A percentile compares a stretch with the other conserved stretches of the same genome.
Evolutionary conservation across 2,329 filamentous ascomycete species (phyloP).

Genomic region (Mycosphaerella arachidis): DNA sequence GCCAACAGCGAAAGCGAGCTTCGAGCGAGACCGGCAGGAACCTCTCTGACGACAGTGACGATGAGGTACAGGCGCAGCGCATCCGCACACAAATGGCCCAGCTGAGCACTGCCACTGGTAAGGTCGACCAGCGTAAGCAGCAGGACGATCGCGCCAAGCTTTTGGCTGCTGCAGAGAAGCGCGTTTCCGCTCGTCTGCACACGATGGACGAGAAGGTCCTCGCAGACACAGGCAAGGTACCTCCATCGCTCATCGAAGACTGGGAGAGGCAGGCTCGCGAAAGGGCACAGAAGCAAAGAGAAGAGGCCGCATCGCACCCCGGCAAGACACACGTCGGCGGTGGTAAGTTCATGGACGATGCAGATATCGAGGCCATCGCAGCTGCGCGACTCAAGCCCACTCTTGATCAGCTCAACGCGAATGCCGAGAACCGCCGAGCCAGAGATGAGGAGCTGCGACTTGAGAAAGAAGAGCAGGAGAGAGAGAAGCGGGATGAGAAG

Average conservation of each 20-base stretch:
- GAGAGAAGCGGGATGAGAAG: slow-evolving; percentile 55
- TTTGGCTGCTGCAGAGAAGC: slow-evolving; percentile 74
- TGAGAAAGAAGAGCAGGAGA: slow-evolving; percentile 62
- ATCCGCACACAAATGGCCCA: slow-evolving; percentile 77
- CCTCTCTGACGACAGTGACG: slow-evolving; percentile 50
- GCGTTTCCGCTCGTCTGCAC: slow-evolving; percentile 74
- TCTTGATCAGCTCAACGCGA: slow-evolving; percentile 76
- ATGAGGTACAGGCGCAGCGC: slow-evolving; percentile 64
- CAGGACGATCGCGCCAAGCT: slow-evolving; percentile 70
- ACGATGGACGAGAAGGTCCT: slow-evolving; percentile 79
- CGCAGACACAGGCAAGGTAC: slow-evolving; percentile 68
- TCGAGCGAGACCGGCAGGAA: slow-evolving; percentile 56
- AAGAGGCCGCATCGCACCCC: slow-evolving; percentile 54
- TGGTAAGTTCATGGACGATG: slow-evolving; percentile 72
- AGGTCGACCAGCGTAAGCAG: slow-evolving; percentile 69
- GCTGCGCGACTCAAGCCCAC: slow-evolving; percentile 73
- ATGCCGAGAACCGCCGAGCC: slow-evolving; percentile 67
- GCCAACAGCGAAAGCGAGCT: slow-evolving; percentile 56
- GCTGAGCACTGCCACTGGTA: slow-evolving; percentile 62
- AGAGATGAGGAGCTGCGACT: slow-evolving; percentile 58
- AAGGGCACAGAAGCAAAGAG: slow-evolving; percentile 62
- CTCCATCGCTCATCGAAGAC: slow-evolving; percentile 63
- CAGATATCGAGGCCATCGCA: slow-evolving; percentile 76
- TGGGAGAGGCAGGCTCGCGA: slow-evolving; percentile 76
- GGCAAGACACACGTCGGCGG: slow-evolving; percentile 68